Evolutionary conservation across 345 rosid species (phyloP).

Genomic region (Orychophragmus violaceus): DNA sequence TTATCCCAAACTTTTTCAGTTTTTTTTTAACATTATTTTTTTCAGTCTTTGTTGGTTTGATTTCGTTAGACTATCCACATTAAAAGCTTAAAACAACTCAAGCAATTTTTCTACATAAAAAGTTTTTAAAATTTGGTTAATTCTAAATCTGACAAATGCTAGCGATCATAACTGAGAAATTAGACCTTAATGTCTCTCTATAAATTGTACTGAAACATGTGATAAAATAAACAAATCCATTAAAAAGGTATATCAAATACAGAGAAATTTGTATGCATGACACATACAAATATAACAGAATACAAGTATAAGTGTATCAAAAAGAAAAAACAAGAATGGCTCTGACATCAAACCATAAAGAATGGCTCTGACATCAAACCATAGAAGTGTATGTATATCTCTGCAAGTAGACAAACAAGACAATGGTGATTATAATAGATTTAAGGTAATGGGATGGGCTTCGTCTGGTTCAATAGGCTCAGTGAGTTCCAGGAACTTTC

Average conservation of each 20-base stretch:
- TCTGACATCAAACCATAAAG: conserved; percentile 4
- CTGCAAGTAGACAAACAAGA: not conserved
- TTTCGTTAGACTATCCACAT: too few relatives aligned
- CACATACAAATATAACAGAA: conserved; percentile 2
- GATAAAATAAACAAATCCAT: conserved; percentile 5
- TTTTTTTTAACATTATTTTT: too few relatives aligned
- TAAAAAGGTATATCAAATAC: conserved; percentile 10
- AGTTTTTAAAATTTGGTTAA: too few relatives aligned
- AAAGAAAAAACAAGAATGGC: not conserved
- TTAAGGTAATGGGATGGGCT: not conserved
- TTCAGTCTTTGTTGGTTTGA: too few relatives aligned
- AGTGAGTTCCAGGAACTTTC: conserved; percentile 13
- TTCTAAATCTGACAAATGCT: too few relatives aligned
- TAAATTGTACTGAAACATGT: not conserved
- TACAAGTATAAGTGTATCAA: conserved; percentile 5
- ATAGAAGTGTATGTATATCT: not conserved
- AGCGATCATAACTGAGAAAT: not conserved
- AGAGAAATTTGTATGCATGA: not conserved
- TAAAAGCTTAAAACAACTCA: too few relatives aligned
- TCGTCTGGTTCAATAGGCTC: not conserved
- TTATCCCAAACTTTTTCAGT: too few relatives aligned
- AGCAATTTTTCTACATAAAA: too few relatives aligned
- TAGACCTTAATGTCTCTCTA: not conserved
- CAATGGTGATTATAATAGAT: not conserved
- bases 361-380: not conserved